Evolutionary conservation across 176 grass and related monocot species (phyloP), one percentile per base, ranked within the genome.

Genomic region (Musa schizocarpa): DNA sequence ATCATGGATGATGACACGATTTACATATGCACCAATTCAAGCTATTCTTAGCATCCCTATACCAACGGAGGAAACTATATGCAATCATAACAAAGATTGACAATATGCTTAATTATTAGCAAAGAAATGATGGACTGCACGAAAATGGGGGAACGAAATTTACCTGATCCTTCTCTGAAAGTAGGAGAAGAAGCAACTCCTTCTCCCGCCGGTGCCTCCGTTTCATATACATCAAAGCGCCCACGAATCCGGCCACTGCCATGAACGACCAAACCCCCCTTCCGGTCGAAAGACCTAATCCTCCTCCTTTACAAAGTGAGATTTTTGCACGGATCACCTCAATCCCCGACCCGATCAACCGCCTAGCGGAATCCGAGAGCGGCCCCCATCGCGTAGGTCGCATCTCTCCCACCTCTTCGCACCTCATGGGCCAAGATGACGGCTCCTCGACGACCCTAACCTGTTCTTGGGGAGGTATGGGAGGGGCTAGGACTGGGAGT

Each of bases 121-220:
- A 21, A 6, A 24, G 48, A 22, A 11, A 9, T 53, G 49, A 9
- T 72, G 19, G 14, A 54, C 8, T 55, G 50, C 9, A 74, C 7
- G 3, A 25, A 53, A 10, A 27, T n/a, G 52, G 29, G 23, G 2
- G 20, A 54, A 2, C 21, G 8, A 26, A 22, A 69, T 50, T 62
- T 67, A 87, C 85, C 85, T 87, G 85, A 76, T 87, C 85, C 78
- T 87, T 87, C 76, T 87, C 85, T 71, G 79, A 69, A 73, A 83
- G n/a, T 2, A 87, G 81, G 54, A 87, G 81, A 54, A 87, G 78
- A 23, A 87, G 71, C 21, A 87, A 72, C 68, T 87, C 81, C 55
- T 81, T 76, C 71, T 87, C 85, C 50, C 81, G 75, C 25, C 71
- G 74, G 73, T 80, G 75, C 82, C 85, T 83, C 68, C 82, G 81